Base-by-base conservation (phyloP, 148 eudicot species). In the Rhododendron mucronatum region DNA sequence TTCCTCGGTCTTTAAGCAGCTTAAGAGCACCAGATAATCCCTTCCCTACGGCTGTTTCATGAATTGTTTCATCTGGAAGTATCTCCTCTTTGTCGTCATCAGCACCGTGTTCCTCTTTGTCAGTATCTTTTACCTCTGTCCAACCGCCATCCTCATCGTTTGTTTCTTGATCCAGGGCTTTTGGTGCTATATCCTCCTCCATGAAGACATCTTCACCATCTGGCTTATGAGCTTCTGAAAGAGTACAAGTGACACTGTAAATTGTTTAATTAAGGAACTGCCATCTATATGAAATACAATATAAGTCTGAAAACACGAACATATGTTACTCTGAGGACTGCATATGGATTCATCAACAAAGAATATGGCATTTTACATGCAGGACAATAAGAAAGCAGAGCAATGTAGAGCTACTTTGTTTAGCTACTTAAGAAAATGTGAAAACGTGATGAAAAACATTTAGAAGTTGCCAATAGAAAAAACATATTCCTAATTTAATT, bases 111-210 rank as follows among this genome's bases (percentile, higher is more conserved):
- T 89, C 94, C 84, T 91, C 94, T 67, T 85, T 83, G 44, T 50
- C 93, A 33, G 86, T 63, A 77, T 95, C 95, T 76, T 89, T 86
- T 37, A 91, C 88, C 88, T 92, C 95, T 75, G 93, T 82, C 96
- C 94, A 90, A 57, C 91, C 96, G 88, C 92, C 91, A 78, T 90
- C 89, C 87, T 91, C 91, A 65, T 87, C 92, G 78, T 84, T 84
- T 83, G 53, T 85, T 84, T 90, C 91, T 81, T 91, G 92, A 86
- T 91, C 93, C 30, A 88, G 39, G 59, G 87, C 57, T 88, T 87
- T 88, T 76, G 95, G 96, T 53, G 87, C 93, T 84, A 89, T 92
- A 88, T 95, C 99, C 87, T 96, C 99, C 90, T 95, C 99, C 98
- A 94, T 95, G 88, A 96, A 96, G 82, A 96, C 98, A 91, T 96